Evolutionary conservation across 2,329 filamentous ascomycete genomes (phyloP), one percentile per base, ranked within the genome.

Genomic region (Penicillium sp.): DNA sequence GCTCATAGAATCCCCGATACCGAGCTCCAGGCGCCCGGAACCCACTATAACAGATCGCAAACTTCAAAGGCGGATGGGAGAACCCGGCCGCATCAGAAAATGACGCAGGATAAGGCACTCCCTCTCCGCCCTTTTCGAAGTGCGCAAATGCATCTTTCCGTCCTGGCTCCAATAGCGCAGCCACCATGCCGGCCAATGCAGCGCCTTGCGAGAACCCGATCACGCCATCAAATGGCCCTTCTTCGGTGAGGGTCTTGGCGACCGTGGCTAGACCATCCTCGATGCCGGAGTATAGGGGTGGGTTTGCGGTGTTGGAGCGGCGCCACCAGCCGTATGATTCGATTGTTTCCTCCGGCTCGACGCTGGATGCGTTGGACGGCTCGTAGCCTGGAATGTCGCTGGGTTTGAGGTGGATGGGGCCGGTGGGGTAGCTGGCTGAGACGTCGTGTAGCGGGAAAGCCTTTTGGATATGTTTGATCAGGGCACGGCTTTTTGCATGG

Each of bases 261-360:
- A 96, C 75, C 2, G 77, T 70, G 0, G 71, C 75, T 65, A 97
- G 81, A 1, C 91, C 91, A 21, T 83, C 76, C n/a, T 89, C 85
- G 2, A 97, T 75, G 0, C 86, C 84, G 10, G 83, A 80, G 74
- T 96, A 97, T 25, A 83, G 75, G 1, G 80, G 81, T 1, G 83
- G 81, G 11, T 85, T 83, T 42, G 88, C 87, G 65, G 91, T 83
- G 33, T 74, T 73, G n/a, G 75, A 73, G 19, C 83, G 85, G 53
- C 84, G 85, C 83, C 91, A 97, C 93, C 93, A 98, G 13, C 85
- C 90, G 82, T 88, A 96, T 3, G 86, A 83, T 68, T 95, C 90
- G 21, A 83, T 77, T 46, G 80, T 75, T 23, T 85, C 80, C 43
- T 83, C 80, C 80, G 76, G 4, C 76, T 69, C 70, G 33, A 31